Evolutionary conservation across 2,329 filamentous ascomycete species (phyloP).

Genomic region (Alternaria atra): DNA sequence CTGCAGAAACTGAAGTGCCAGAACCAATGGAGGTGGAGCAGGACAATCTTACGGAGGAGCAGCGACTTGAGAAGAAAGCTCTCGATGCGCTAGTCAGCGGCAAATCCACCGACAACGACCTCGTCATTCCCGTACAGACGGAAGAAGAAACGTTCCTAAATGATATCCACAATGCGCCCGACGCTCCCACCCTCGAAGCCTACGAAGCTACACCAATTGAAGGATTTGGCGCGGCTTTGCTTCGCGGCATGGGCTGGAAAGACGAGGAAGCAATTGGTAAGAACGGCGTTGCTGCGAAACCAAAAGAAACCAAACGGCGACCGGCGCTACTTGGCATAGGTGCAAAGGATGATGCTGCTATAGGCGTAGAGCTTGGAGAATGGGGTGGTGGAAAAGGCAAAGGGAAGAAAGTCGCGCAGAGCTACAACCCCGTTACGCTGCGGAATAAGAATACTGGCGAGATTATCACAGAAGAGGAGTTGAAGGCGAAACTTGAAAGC

Average conservation of each 20-base stretch:
- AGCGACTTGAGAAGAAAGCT: conserved; percentile 62
- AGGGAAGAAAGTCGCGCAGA: conserved; percentile 55
- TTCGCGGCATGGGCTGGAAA: conserved; percentile 97
- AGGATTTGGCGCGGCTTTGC: conserved; percentile 88
- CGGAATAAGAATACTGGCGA: conserved; percentile 70
- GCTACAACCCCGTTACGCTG: conserved; percentile 70
- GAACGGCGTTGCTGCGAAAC: conserved; percentile 57
- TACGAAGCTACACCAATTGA: conserved; percentile 92
- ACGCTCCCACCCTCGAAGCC: conserved; percentile 78
- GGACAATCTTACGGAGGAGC: conserved; percentile 41
- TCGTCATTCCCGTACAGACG: conserved; percentile 52
- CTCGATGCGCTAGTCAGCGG: conserved; percentile 57
- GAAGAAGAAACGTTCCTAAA: conserved; percentile 75
- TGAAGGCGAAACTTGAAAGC: conserved; percentile 61
- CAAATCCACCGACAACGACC: conserved; percentile 48
- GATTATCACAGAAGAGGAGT: conserved; percentile 68
- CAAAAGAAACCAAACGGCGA: conserved; percentile 72
- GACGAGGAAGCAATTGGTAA: conserved; percentile 68
- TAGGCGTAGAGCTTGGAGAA: conserved; percentile 74
- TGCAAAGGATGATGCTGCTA: conserved; percentile 76
- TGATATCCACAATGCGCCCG: conserved; percentile 76
- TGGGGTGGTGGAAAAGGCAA: conserved; percentile 66
- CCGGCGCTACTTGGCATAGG: conserved; percentile 88
- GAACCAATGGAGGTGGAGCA: conserved; percentile 43
- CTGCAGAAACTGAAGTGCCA: conserved; percentile 9